phyloP scores from a whole-genome alignment of 306 rosid species.

The Erythrophleum fordii region DNA sequence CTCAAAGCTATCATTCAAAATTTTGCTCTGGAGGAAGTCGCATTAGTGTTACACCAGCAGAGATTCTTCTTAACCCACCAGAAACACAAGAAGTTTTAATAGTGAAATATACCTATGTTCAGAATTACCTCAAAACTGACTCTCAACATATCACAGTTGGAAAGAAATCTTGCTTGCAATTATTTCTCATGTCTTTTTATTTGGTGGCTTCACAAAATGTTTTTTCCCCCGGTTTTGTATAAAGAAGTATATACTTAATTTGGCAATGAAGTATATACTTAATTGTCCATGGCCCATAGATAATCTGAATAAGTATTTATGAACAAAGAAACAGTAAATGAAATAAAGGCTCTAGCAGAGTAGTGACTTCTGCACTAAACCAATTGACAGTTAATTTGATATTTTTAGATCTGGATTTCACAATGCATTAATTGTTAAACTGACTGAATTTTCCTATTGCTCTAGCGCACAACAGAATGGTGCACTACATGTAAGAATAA shows the following conservation, averaged over 20 bases:
- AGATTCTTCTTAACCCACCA: neutral
- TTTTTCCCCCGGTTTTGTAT: neutral
- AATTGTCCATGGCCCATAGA: neutral
- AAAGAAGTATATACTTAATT: neutral
- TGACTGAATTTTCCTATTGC: too few relatives aligned
- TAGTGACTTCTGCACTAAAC: neutral
- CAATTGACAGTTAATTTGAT: neutral
- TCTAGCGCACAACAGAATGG: too few relatives aligned
- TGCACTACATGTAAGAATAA: too few relatives aligned
- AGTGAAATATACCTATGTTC: neutral
- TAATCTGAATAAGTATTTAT: neutral
- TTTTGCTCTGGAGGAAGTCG: neutral
- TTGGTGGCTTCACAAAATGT: neutral
- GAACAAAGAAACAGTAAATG: neutral
- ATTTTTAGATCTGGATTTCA: neutral
- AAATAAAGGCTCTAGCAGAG: neutral
- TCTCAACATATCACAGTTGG: neutral
- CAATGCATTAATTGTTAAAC: neutral
- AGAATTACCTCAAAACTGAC: neutral
- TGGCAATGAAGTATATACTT: neutral
- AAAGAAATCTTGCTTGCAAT: neutral
- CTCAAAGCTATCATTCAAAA: neutral
- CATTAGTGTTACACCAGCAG: neutral
- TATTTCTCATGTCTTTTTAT: neutral
- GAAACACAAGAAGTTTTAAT: neutral